These are phyloP conservation scores for Stagonosporopsis cucurbitacearum DNA, from an alignment of 2,329 filamentous ascomycete genomes.

Conservation along the genomic window DNA sequence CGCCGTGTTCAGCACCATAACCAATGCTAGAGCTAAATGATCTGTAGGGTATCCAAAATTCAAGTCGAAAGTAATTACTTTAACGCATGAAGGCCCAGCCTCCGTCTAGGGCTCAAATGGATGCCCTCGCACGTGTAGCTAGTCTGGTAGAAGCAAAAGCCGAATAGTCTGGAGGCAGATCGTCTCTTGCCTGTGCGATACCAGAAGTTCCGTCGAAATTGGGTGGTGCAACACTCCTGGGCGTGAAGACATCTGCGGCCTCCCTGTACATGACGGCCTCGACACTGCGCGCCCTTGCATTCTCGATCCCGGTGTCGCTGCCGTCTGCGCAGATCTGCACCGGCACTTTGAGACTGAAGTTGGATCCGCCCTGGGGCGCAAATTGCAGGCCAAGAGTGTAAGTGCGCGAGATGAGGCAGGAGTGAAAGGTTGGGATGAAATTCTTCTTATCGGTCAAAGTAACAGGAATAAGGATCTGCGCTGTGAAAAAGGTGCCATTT, in stretches of 20 bases:
- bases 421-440: constrained; percentile 73
- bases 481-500: constrained; percentile 62
- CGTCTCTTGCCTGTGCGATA: constrained; percentile 19
- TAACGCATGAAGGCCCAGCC: background rate
- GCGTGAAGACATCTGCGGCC: constrained; percentile 44
- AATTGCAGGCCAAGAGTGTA: constrained; percentile 68
- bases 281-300: constrained; percentile 39
- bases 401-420: constrained; percentile 68
- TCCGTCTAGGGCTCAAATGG: background rate
- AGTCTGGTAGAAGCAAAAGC: constrained; percentile 24
- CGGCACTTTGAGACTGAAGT: constrained; percentile 53
- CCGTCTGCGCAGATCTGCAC: constrained; percentile 54
- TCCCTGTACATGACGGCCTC: constrained; percentile 35
- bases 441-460: constrained; percentile 65
- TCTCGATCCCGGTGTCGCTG: constrained; percentile 43
- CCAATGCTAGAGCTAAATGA: background rate
- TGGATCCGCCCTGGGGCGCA: constrained; percentile 51
- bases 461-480: constrained; percentile 68
- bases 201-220: constrained; percentile 12
- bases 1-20: background rate
- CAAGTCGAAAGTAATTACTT: background rate
- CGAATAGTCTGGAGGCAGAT: constrained; percentile 41
- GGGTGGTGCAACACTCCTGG: constrained; percentile 46
- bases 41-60: constrained; percentile 2
- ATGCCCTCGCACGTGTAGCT: background rate